A percentile compares a stretch with the other conserved stretches of the same genome.
Evolutionary conservation across 1,139 yeast genomes (phyloP).

Genomic region (Yamadazyma conglobata): DNA sequence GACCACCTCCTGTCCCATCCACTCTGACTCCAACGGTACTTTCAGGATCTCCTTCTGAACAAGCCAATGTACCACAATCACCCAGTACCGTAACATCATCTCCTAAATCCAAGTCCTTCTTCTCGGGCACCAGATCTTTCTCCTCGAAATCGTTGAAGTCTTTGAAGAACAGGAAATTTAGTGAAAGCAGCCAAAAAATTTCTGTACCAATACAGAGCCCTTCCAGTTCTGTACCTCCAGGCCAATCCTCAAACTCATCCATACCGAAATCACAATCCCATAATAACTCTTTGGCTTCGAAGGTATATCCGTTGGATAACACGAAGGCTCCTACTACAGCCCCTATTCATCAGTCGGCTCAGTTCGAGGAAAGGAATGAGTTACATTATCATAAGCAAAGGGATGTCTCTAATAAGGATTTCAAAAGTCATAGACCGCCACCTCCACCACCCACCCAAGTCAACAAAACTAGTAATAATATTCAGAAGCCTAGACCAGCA

Average conservation of each 20-base stretch:
- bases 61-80: conserved; percentile 9
- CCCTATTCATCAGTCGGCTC: conserved; percentile 32
- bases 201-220: conserved; percentile 12
- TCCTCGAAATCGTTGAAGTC: conserved; percentile 40
- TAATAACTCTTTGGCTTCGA: conserved; percentile 32
- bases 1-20: conserved; percentile 31
- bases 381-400: conserved; percentile 20
- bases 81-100: conserved; percentile 13
- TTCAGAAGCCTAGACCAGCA: conserved; percentile 15
- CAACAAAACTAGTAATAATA: conserved; percentile 13
- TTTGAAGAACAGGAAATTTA: conserved; percentile 23
- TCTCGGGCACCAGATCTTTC: conserved; percentile 33
- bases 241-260: conserved; percentile 4
- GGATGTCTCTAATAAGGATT: conserved; percentile 18
- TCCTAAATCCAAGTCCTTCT: conserved; percentile 18
- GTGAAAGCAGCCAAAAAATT: conserved; percentile 18
- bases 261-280: conserved; percentile 47
- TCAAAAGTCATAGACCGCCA: conserved; percentile 32
- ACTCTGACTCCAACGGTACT: conserved; percentile 2
- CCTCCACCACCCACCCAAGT: conserved; percentile 31
- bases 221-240: conserved; percentile 6
- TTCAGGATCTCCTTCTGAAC: conserved; percentile 5
- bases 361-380: conserved; percentile 21
- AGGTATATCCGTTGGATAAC: conserved; percentile 18
- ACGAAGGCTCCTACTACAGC: conserved; percentile 33